Percentiles rank a stretch among this genome's conserved stretches.
Evolutionary conservation across 177 flowering plant genomes (phyloP).

Genomic region (Tripterygium wilfordii): DNA sequence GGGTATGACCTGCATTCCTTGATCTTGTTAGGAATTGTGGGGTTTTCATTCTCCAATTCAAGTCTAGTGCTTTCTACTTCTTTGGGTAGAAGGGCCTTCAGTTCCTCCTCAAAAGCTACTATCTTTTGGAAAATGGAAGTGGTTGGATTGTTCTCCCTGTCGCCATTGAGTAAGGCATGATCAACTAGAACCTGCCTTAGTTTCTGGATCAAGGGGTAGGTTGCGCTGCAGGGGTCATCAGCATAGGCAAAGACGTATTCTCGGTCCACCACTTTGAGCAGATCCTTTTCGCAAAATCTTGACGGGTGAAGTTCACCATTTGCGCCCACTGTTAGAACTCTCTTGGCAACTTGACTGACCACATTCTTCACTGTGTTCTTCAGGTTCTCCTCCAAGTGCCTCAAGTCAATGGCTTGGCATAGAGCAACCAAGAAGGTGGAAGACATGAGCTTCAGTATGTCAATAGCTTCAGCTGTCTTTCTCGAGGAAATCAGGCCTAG

Average conservation of each 20-base stretch:
- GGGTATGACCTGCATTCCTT: slow-evolving; percentile 51
- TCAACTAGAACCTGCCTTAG: slow-evolving; percentile 48
- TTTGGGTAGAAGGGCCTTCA: slow-evolving; percentile 30
- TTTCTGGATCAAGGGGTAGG: slow-evolving; percentile 48
- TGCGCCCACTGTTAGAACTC: slow-evolving; percentile 18
- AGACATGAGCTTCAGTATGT: slow-evolving; percentile 45
- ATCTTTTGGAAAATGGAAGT: slow-evolving; percentile 39
- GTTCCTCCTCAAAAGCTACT: slow-evolving; percentile 39
- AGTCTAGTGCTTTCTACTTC: slow-evolving; percentile 37
- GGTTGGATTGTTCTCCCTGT: slow-evolving; percentile 15
- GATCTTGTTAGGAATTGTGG: slow-evolving; percentile 26
- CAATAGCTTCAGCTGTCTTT: slow-evolving; percentile 46
- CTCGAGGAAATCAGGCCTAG: slow-evolving; percentile 37
- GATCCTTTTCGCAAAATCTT: slow-evolving; percentile 34
- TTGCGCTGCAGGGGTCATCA: slow-evolving; percentile 40
- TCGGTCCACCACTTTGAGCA: slow-evolving; percentile 34
- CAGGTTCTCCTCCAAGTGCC: slow-evolving; percentile 49
- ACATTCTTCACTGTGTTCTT: slow-evolving; percentile 35
- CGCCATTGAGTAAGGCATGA: slow-evolving; percentile 25
- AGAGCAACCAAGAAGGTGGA: slow-evolving; percentile 40
- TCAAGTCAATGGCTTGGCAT: slow-evolving; percentile 47
- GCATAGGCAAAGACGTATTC: slow-evolving; percentile 37
- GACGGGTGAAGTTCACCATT: slow-evolving; percentile 39
- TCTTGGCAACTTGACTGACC: slow-evolving; percentile 34
- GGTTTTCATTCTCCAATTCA: slow-evolving; percentile 28